Evolutionary conservation across 345 rosid species (phyloP), one percentile per base, ranked within the genome.

Genomic region (Linum lewisii): DNA sequence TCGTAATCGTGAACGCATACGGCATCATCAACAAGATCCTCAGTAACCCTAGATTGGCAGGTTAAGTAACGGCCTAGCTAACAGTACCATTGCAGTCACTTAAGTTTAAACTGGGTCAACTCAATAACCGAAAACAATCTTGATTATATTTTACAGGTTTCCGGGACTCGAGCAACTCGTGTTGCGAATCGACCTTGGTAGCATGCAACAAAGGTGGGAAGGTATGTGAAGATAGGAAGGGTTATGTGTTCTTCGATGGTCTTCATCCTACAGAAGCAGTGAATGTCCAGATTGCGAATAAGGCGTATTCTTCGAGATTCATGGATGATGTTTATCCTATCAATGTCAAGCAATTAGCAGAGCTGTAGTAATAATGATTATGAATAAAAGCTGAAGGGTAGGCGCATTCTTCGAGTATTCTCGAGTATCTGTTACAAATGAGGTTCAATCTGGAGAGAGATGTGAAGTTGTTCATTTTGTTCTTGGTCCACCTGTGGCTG

Each of bases 191-290:
- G 51, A 22, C 13, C 6, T 4, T 72, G 14, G 50, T 71, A 1
- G 32, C 64, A 8, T 83, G 88, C 72, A 68, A 55, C 59, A 67
- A 57, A 49, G 67, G 68, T 0, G 82, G 82, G 3, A 5, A 10
- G 3, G 61, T 32, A 14, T 77, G 85, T 21, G 21, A 11, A 21
- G 55, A 76, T 24, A 60, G 88, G 60, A 77, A 26, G 22, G 37
- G 0, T 13, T 62, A 79, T 25, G 80, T 81, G 20, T 79, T 61
- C 68, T 84, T 81, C 38, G 84, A 84, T 32, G 90, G 83, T 24
- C 24, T 79, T 34, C 90, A 84, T 57, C 86, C 90, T 23, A 79
- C 87, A n/a, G 84, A 79, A 61, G 82, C 84, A 1, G 86, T 78
- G 24, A 84, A 78, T 62, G 22, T 65, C 29, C 38, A 66, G 0